phyloP scores from a whole-genome alignment of 1,139 yeast species.

The Groenewaldozyma auringiensis region DNA sequence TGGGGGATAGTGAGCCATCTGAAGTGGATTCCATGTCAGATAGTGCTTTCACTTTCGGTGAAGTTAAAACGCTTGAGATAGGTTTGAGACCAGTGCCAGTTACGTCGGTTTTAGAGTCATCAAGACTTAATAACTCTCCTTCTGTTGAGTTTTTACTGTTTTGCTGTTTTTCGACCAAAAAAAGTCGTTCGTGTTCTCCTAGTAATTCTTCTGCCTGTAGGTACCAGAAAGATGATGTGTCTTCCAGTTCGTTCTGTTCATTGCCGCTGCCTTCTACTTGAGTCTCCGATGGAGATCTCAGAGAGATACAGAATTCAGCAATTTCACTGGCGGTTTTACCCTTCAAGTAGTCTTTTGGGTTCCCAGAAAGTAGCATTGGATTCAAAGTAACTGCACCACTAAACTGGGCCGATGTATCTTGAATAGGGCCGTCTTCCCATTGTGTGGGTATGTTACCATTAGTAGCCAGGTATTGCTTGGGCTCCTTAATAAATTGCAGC shows the following conservation, averaged over 20 bases:
- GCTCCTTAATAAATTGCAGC: conserved; percentile 38
- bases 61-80: not conserved
- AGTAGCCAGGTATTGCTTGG: conserved; percentile 31
- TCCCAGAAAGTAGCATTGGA: conserved; percentile 39
- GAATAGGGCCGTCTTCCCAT: conserved; percentile 32
- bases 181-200: not conserved
- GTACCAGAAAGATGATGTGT: not conserved
- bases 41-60: not conserved
- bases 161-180: not conserved
- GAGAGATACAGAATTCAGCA: conserved; percentile 27
- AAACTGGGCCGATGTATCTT: conserved; percentile 24
- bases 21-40: not conserved
- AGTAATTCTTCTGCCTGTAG: not conserved
- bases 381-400: conserved; percentile 39
- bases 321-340: conserved; percentile 32
- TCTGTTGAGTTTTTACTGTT: not conserved
- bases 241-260: too few relatives aligned
- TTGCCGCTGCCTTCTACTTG: not conserved
- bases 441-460: conserved; percentile 22
- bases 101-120: not conserved
- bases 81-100: too few relatives aligned
- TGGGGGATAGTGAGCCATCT: not conserved
- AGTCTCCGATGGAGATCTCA: not conserved
- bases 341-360: conserved; percentile 36
- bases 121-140: not conserved